phyloP scores from a whole-genome alignment of 306 rosid genomes.

The Biancaea sappan region DNA sequence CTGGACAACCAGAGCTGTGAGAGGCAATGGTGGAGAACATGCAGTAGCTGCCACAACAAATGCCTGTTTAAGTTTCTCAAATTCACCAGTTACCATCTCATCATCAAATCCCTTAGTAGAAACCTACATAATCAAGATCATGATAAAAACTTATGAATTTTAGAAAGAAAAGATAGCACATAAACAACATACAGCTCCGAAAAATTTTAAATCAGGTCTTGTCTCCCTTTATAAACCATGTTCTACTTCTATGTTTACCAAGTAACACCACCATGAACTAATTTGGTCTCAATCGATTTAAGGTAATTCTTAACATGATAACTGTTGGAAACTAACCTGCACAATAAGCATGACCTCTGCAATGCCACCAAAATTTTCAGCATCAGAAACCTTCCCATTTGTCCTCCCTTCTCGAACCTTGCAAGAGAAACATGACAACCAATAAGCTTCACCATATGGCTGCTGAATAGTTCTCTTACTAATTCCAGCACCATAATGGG shows the following conservation, averaged over 20 bases:
- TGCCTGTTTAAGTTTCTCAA: conserved; percentile 69
- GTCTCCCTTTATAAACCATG: conserved; percentile 23
- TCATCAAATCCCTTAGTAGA: conserved; percentile 66
- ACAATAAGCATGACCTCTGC: conserved; percentile 91
- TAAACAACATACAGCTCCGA: conserved; percentile 7
- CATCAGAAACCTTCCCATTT: conserved; percentile 50
- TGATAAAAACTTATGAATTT: conserved; percentile 15
- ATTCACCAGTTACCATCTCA: conserved; percentile 57
- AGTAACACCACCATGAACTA: conserved; percentile 16
- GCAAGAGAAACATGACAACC: conserved; percentile 14
- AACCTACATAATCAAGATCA: conserved; percentile 59
- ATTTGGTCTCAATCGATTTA: conserved; percentile 12
- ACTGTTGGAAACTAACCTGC: conserved; percentile 51
- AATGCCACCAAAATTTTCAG: conserved; percentile 54
- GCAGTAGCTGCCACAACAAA: conserved; percentile 66
- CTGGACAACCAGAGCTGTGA: conserved; percentile 83
- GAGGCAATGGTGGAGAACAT: conserved; percentile 68
- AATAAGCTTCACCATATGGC: conserved; percentile 18
- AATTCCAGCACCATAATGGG: conserved; percentile 5
- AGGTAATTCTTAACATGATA: background rate
- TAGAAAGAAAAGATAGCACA: background rate
- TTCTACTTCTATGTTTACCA: conserved; percentile 10
- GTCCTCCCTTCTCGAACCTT: conserved; percentile 96
- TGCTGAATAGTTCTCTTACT: background rate
- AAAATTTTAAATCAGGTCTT: conserved; percentile 16